Percentiles rank a stretch among this genome's conserved stretches.
Conservation (phyloP, 257 asterid genomes). For the Cruciata laevipes region DNA sequence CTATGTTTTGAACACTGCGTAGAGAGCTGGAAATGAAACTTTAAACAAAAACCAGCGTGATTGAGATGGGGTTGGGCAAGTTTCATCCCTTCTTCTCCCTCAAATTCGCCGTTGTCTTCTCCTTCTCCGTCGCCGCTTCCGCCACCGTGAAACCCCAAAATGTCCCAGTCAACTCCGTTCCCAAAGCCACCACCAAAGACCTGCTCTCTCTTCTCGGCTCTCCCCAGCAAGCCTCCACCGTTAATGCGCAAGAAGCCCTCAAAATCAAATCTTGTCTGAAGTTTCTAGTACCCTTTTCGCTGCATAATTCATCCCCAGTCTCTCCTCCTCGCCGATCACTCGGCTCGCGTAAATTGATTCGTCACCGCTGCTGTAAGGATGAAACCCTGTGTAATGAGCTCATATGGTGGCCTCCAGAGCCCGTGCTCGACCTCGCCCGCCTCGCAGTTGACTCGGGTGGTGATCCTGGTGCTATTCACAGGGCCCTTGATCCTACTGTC, state of each 20-base stretch:
- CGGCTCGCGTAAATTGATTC: slow-evolving; percentile 9
- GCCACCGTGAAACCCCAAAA: slow-evolving; percentile 12
- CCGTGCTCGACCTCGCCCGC: slow-evolving; percentile 80
- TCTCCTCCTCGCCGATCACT: slow-evolving; percentile 29
- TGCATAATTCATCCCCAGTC: slow-evolving; percentile 10
- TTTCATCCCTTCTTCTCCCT: slow-evolving; percentile 33
- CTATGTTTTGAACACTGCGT: neutral
- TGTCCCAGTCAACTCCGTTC: slow-evolving; percentile 15
- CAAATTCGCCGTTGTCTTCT: slow-evolving; percentile 47
- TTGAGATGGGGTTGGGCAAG: slow-evolving; percentile 9
- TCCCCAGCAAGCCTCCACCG: slow-evolving; percentile 51
- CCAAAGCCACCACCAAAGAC: slow-evolving; percentile 67
- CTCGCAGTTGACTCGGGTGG: slow-evolving; percentile 76
- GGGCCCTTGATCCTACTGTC: slow-evolving; percentile 61
- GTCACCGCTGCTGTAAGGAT: slow-evolving; percentile 18
- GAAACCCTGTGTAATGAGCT: slow-evolving; percentile 32
- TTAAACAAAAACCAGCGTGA: neutral
- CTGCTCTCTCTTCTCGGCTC: slow-evolving; percentile 71
- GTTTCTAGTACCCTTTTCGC: slow-evolving; percentile 55
- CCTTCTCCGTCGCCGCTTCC: slow-evolving; percentile 54
- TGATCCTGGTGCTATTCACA: slow-evolving; percentile 67
- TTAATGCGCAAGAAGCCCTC: slow-evolving; percentile 44
- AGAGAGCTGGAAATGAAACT: neutral
- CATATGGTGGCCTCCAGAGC: slow-evolving; percentile 64
- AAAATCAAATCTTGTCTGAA: slow-evolving; percentile 59